Conservation (phyloP, 768 basidiomycete species). For the Fomitopsis serialis region DNA sequence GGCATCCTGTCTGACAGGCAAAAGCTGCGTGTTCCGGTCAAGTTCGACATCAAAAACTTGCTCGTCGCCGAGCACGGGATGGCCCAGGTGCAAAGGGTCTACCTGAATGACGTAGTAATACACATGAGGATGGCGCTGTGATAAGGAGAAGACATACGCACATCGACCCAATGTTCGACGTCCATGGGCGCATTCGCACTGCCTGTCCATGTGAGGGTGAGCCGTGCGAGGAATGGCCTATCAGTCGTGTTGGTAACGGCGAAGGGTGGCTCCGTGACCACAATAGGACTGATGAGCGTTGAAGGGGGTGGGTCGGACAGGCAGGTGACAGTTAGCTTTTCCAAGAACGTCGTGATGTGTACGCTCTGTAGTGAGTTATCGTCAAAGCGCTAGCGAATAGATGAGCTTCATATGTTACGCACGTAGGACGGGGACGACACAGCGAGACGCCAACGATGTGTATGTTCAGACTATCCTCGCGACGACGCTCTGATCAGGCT, state of each 20-base stretch:
- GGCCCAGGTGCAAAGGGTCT: constrained; percentile 32
- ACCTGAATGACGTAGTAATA: constrained; percentile 23
- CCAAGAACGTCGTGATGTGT: constrained; percentile 28
- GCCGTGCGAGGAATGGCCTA: constrained; percentile 39
- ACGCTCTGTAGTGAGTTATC: constrained; percentile 23
- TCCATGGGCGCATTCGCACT: constrained; percentile 35
- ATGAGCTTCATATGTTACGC: constrained; percentile 13
- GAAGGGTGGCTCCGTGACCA: constrained; percentile 33
- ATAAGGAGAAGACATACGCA: constrained; percentile 13
- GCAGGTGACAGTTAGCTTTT: constrained; percentile 28
- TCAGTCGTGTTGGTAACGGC: constrained; percentile 35
- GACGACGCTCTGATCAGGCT: constrained; percentile 27
- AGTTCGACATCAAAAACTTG: constrained; percentile 48
- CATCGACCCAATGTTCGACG: constrained; percentile 51
- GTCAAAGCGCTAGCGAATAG: too few species aligned
- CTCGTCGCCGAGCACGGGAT: constrained; percentile 39
- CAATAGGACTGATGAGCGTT: constrained; percentile 27
- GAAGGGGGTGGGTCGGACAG: constrained; percentile 34
- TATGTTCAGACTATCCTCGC: constrained; percentile 20
- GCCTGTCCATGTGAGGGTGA: constrained; percentile 37
- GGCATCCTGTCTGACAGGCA: constrained; percentile 20
- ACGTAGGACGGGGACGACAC: constrained; percentile 45
- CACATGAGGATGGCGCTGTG: background rate
- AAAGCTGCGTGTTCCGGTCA: constrained; percentile 35
- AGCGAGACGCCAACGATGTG: constrained; percentile 43